phyloP scores from a whole-genome alignment of 371 early-diverging fungal genomes.

The Zancudomyces culisetae region DNA sequence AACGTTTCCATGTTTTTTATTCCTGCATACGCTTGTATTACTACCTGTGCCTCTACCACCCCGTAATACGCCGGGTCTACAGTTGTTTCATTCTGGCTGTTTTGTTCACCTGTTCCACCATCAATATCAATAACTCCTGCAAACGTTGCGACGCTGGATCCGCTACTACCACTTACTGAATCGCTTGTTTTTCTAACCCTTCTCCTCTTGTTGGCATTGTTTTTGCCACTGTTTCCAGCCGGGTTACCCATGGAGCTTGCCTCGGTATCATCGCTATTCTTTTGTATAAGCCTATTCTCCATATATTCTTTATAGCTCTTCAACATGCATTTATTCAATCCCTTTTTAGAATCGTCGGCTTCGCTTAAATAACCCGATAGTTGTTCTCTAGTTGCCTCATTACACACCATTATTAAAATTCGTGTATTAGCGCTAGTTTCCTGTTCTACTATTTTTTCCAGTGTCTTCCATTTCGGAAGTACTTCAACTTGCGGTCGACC shows the following conservation, averaged over 20 bases:
- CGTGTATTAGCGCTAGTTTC: constrained; percentile 7
- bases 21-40: constrained; percentile 43
- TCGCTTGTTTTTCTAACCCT: too few relatives aligned
- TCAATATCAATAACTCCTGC: constrained; percentile 4
- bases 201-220: neutral
- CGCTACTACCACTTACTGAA: too few relatives aligned
- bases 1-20: constrained; percentile 32
- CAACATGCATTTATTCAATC: neutral
- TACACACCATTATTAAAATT: constrained; percentile 18
- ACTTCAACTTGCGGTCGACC: too few relatives aligned
- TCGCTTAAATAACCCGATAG: neutral
- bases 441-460: constrained; percentile 44
- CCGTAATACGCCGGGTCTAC: constrained; percentile 20
- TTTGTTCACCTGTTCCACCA: too few relatives aligned
- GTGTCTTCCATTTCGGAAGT: constrained; percentile 78
- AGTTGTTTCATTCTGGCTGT: constrained; percentile 8
- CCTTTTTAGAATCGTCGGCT: neutral
- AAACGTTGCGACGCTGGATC: too few relatives aligned
- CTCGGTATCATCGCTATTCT: neutral
- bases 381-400: constrained; percentile 2
- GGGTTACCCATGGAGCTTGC: neutral
- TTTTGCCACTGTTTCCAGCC: neutral
- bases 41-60: constrained; percentile 16
- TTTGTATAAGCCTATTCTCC: neutral
- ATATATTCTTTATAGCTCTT: neutral